A percentile compares a stretch with the other conserved stretches of the same genome.
Conservation (phyloP, 768 basidiomycete genomes). For the Kwoniella sp. region DNA sequence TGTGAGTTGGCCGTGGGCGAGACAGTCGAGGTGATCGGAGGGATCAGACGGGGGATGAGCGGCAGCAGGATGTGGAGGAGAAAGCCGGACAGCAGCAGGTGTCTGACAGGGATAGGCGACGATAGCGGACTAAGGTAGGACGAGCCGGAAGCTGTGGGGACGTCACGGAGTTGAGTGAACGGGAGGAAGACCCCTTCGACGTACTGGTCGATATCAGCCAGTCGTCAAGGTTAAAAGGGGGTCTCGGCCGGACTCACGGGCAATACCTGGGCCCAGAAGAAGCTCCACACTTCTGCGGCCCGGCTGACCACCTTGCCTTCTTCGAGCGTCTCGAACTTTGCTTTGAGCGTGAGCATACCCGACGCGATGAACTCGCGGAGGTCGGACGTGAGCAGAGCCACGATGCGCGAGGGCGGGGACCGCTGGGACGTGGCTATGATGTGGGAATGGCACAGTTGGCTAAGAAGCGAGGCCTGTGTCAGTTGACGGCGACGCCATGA, state of each 20-base stretch:
- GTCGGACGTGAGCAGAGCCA: conserved; percentile 70
- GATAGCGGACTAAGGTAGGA: conserved; percentile 1
- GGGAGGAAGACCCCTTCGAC: conserved; percentile 49
- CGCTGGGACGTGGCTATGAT: conserved; percentile 39
- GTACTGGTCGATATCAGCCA: conserved; percentile 24
- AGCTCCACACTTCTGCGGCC: conserved; percentile 83
- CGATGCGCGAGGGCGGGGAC: conserved; percentile 60
- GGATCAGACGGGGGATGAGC: conserved; percentile 33
- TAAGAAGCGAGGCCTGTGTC: neutral
- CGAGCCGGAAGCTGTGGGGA: conserved; percentile 19
- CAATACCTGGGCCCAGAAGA: conserved; percentile 62
- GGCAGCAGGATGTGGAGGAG: conserved; percentile 47
- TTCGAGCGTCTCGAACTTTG: conserved; percentile 70
- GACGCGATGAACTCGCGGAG: conserved; percentile 74
- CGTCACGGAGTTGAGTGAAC: conserved; percentile 38
- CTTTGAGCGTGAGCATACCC: conserved; percentile 88
- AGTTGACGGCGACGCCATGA: neutral
- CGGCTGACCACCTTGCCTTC: conserved; percentile 72
- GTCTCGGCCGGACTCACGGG: conserved; percentile 27
- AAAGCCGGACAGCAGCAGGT: conserved; percentile 46
- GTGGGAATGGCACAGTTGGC: conserved; percentile 40
- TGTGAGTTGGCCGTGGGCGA: conserved; percentile 5
- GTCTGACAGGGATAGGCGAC: conserved; percentile 35
- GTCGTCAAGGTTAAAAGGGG: neutral
- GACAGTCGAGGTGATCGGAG: conserved; percentile 18